These are phyloP conservation scores for Filobasidium floriforme DNA, from an alignment of 768 basidiomycete genomes.

Conservation along the genomic window DNA sequence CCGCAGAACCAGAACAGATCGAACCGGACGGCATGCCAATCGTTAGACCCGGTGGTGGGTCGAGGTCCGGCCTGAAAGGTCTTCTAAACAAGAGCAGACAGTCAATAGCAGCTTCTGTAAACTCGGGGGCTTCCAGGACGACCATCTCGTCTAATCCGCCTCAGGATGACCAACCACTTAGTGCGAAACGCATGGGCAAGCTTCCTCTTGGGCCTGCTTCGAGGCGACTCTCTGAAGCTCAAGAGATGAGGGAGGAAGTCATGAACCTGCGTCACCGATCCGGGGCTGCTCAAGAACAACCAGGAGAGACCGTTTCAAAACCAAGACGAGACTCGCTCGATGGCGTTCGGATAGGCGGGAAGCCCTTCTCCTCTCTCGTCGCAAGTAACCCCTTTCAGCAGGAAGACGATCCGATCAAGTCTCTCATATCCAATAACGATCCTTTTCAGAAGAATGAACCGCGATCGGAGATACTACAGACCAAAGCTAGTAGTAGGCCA, in stretches of 20 bases:
- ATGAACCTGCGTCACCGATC: not conserved
- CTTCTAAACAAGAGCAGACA: not conserved
- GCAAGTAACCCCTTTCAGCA: conserved; percentile 13
- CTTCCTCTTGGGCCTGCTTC: not conserved
- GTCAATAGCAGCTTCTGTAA: not conserved
- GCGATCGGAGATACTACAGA: not conserved
- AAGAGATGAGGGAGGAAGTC: not conserved
- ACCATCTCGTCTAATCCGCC: not conserved
- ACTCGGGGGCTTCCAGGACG: not conserved
- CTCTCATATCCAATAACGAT: conserved; percentile 9
- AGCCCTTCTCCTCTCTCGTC: conserved; percentile 16
- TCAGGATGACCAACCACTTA: not conserved
- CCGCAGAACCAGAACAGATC: conserved; percentile 9
- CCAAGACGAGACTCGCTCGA: conserved; percentile 2
- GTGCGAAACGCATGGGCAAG: not conserved
- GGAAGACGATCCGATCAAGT: conserved; percentile 6
- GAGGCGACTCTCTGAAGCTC: not conserved
- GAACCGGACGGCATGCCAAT: not conserved
- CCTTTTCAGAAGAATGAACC: conserved; percentile 1
- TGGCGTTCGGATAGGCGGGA: conserved; percentile 11
- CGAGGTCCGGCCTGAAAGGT: not conserved
- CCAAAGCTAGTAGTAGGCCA: not conserved
- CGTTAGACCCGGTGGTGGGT: not conserved
- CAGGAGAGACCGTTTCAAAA: not conserved
- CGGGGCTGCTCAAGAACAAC: not conserved